These are phyloP conservation scores for Crataegus laevigata DNA, from an alignment of 306 rosid genomes.

Conservation along the genomic window DNA sequence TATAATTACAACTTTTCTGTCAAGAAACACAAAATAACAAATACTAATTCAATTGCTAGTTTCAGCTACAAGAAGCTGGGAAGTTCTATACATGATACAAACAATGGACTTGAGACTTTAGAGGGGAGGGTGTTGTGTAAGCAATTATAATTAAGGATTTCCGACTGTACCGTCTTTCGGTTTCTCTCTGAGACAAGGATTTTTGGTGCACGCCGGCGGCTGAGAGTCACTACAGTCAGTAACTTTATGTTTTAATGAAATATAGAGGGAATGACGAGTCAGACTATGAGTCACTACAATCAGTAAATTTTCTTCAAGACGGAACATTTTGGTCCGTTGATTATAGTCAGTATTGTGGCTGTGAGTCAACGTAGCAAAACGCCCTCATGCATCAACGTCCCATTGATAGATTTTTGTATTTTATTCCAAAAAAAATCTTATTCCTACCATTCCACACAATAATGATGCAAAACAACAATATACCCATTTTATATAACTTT, in stretches of 20 bases:
- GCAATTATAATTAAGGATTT: conserved; percentile 4
- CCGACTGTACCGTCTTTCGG: conserved; percentile 5
- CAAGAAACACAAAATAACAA: background rate
- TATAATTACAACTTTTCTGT: background rate
- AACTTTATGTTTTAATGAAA: conserved; percentile 8
- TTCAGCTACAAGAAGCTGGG: background rate
- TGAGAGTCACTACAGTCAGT: conserved; percentile 7
- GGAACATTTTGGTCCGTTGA: too few relatives aligned
- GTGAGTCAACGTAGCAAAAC: too few relatives aligned
- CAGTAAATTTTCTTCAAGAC: too few relatives aligned
- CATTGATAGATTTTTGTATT: too few relatives aligned
- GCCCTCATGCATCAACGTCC: too few relatives aligned
- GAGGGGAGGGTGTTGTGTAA: background rate
- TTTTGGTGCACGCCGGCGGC: conserved; percentile 8
- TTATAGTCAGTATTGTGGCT: too few relatives aligned
- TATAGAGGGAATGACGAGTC: conserved; percentile 17
- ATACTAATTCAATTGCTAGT: background rate
- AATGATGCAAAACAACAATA: too few relatives aligned
- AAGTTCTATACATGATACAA: background rate
- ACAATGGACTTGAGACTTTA: background rate
- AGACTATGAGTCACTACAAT: background rate
- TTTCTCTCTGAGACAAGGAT: conserved; percentile 13
- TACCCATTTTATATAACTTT: too few relatives aligned
- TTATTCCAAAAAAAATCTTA: too few relatives aligned
- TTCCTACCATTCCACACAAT: too few relatives aligned